Percentiles rank a stretch among this genome's conserved stretches.
Conservation (phyloP, 2,329 filamentous ascomycete genomes). For the Xylariaceae sp. region DNA sequence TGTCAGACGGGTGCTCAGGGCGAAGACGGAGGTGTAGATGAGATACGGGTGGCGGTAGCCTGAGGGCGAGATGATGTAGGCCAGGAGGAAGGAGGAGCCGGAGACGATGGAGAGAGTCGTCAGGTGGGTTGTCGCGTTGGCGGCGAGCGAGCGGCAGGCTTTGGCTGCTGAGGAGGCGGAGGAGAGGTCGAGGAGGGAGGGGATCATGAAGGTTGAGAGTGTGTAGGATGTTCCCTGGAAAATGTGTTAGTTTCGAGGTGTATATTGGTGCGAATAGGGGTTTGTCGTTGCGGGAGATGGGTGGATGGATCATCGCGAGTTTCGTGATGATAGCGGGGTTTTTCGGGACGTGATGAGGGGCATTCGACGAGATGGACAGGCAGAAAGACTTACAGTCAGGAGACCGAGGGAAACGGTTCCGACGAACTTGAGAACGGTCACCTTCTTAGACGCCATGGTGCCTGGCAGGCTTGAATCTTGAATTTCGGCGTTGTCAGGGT, state of each 20-base stretch:
- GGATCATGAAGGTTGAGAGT: conserved; percentile 70
- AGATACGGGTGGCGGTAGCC: conserved; percentile 81
- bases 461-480: conserved; percentile 15
- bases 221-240: conserved; percentile 84
- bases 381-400: conserved; percentile 61
- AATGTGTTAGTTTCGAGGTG: background rate
- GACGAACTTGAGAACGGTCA: conserved; percentile 84
- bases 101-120: conserved; percentile 64
- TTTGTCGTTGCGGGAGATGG: background rate
- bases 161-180: conserved; percentile 66
- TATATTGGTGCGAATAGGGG: background rate
- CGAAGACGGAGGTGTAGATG: conserved; percentile 72
- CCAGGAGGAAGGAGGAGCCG: conserved; percentile 66
- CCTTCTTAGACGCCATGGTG: conserved; percentile 61
- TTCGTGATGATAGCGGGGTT: conserved; percentile 23
- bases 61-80: conserved; percentile 70
- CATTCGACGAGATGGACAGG: conserved; percentile 13
- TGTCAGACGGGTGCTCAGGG: conserved; percentile 54
- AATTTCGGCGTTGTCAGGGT: background rate
- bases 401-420: conserved; percentile 85
- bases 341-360: conserved; percentile 14
- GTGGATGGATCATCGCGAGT: background rate
- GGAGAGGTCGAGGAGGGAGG: conserved; percentile 73
- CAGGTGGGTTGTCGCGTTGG: conserved; percentile 59
- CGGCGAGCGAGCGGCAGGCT: conserved; percentile 63